Percentiles rank a stretch among this genome's conserved stretches.
phyloP scores from a whole-genome alignment of 495 filamentous ascomycete genomes.

The Neurospora tetrasperma region DNA sequence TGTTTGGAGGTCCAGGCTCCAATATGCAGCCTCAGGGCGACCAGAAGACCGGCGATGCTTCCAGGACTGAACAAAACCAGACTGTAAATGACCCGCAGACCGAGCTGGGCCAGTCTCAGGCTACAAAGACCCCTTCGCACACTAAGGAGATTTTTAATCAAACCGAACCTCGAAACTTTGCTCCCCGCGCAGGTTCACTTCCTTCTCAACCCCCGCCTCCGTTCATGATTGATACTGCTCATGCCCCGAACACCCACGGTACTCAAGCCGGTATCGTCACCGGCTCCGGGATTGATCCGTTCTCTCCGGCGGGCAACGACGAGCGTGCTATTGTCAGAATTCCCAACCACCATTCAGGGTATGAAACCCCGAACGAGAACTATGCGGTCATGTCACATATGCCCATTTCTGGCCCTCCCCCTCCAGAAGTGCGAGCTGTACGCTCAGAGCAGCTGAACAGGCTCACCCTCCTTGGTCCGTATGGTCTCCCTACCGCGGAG shows the following conservation, averaged over 20 bases:
- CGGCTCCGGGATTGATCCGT: not conserved
- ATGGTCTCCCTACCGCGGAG: slow-evolving; percentile 19
- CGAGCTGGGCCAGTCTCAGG: not conserved
- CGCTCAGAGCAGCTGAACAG: slow-evolving; percentile 23
- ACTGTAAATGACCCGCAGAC: not conserved
- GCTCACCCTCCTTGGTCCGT: slow-evolving; percentile 9
- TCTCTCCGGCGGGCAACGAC: not conserved
- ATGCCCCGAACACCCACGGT: not conserved
- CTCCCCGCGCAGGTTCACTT: slow-evolving; percentile 5
- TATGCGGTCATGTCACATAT: not conserved
- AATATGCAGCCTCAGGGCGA: not conserved
- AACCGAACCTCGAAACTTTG: slow-evolving; percentile 19
- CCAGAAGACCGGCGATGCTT: not conserved
- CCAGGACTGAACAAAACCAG: not conserved
- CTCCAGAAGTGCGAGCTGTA: slow-evolving; percentile 5
- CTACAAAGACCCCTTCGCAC: slow-evolving; percentile 7
- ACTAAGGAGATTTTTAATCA: slow-evolving; percentile 10
- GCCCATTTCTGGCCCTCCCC: not conserved
- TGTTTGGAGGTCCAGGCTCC: not conserved
- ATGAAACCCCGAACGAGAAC: not conserved
- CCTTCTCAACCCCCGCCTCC: not conserved
- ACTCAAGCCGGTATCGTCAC: not conserved
- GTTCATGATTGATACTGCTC: not conserved
- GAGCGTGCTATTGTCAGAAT: not conserved
- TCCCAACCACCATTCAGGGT: not conserved